phyloP scores from a whole-genome alignment of 2,329 filamentous ascomycete species.

The Ascochyta viciae-villosae region DNA sequence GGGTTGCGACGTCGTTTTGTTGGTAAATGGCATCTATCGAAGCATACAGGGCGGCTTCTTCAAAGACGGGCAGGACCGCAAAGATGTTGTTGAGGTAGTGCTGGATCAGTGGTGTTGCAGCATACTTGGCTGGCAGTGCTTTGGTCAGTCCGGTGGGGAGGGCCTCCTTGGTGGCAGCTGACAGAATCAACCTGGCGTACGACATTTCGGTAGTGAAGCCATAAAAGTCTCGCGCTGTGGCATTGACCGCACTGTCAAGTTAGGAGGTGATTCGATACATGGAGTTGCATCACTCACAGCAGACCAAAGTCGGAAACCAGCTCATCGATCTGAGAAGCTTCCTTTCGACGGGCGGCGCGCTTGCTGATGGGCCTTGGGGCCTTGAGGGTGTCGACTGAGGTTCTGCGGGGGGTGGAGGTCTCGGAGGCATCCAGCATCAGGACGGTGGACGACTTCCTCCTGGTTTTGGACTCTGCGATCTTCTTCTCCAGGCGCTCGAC shows the following conservation, averaged over 20 bases:
- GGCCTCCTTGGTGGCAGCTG: slow-evolving; percentile 77
- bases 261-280: slow-evolving; percentile 3
- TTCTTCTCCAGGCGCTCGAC: slow-evolving; percentile 87
- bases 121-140: slow-evolving; percentile 73
- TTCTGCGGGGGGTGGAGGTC: slow-evolving; percentile 59
- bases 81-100: slow-evolving; percentile 87
- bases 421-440: slow-evolving; percentile 67
- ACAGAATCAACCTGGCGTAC: slow-evolving; percentile 85
- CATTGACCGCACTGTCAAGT: slow-evolving; percentile 79
- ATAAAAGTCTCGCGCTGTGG: slow-evolving; percentile 92
- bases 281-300: slow-evolving; percentile 63
- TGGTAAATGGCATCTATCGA: slow-evolving; percentile 85
- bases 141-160: slow-evolving; percentile 67
- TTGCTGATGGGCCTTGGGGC: slow-evolving; percentile 42
- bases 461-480: slow-evolving; percentile 69
- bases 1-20: slow-evolving; percentile 65
- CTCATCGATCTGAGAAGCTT: slow-evolving; percentile 88
- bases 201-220: slow-evolving; percentile 88
- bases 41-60: slow-evolving; percentile 77
- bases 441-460: slow-evolving; percentile 75
- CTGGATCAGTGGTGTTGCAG: slow-evolving; percentile 73
- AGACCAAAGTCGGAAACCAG: slow-evolving; percentile 94
- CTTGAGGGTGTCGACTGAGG: slow-evolving; percentile 46
- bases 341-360: slow-evolving; percentile 61
- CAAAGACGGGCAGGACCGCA: slow-evolving; percentile 80